Evolutionary conservation across 257 asterid species (phyloP).

Genomic region (Scutellaria baicalensis): DNA sequence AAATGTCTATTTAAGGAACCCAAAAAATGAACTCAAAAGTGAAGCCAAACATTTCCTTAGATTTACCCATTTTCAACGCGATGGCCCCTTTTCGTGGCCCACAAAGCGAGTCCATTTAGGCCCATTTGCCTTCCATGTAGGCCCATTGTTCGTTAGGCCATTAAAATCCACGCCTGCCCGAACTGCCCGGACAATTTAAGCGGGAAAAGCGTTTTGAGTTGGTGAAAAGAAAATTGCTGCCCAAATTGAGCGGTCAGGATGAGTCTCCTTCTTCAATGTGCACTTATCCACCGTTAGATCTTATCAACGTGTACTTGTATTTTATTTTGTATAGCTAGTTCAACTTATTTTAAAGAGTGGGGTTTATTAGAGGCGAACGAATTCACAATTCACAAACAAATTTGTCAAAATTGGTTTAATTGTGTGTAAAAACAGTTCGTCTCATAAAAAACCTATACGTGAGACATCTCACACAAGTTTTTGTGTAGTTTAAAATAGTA

Average conservation of each 20-base stretch:
- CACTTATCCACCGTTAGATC: conserved; percentile 2
- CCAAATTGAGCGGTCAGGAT: conserved; percentile 7
- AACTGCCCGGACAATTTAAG: conserved; percentile 13
- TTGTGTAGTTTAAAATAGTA: too few relatives aligned
- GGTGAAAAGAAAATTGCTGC: conserved; percentile 13
- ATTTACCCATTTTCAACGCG: neutral
- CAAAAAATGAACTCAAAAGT: neutral
- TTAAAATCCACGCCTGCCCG: conserved; percentile 13
- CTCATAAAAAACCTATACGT: too few relatives aligned
- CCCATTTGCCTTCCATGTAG: conserved; percentile 7
- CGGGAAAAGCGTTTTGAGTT: conserved; percentile 10
- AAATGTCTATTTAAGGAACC: neutral
- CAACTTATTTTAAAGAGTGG: too few relatives aligned
- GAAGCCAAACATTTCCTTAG: conserved; percentile 2
- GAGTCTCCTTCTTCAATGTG: conserved; percentile 2
- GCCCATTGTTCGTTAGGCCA: neutral
- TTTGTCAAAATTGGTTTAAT: too few relatives aligned
- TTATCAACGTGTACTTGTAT: neutral
- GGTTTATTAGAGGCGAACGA: too few relatives aligned
- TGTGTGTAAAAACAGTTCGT: too few relatives aligned
- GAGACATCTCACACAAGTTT: too few relatives aligned
- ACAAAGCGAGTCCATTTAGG: conserved; percentile 5
- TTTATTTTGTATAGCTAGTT: too few relatives aligned
- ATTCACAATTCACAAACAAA: too few relatives aligned
- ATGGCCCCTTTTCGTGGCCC: neutral